Evolutionary conservation across 129 eudicot species (phyloP), one percentile per base, ranked within the genome.

Genomic region (Pittosporum tobira): DNA sequence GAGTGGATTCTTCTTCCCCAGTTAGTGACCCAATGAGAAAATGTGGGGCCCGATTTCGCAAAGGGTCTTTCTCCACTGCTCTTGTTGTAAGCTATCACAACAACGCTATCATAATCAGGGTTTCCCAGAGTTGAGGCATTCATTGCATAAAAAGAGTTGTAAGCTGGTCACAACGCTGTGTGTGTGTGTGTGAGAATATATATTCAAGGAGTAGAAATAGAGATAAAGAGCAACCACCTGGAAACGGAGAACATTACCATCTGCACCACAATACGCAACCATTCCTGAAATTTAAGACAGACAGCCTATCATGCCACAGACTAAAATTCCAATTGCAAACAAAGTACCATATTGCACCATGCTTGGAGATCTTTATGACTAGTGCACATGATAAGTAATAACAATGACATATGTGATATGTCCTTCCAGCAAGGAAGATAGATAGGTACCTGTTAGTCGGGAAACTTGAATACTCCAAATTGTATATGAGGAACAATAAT

Each of bases 231-330:
- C 36, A 56, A 73, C 22, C 59, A 91, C 98, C 99, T 93, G 88
- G 64, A 93, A 93, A 78, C 74, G 72, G 52, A 81, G 66, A 62
- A 75, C 82, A 61, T 76, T 77, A 50, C 99, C 99, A 74, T 93
- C 94, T 56, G 85, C 81, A 60, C 94, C 57, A 60, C 96, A 93
- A 64, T 87, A 93, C 29, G 96, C 99, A 68, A 81, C 96, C 81
- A 84, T 72, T 31, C 94, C 99, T 90, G 63, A 18, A 43, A 68
- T 64, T 51, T 19, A 42, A 42, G 9, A 13, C 51, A 13, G 61
- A 30, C 43, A 51, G 14, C 23, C 6, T 25, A 14, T 48, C 14
- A 59, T 56, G n/a, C 40, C 49, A 26, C 49, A 38, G 27, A 55
- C 13, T 54, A 28, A 4, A 25, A 51, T 6, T 7, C 21, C 14